These are phyloP conservation scores for Fraxinus sp. DNA, from an alignment of 305 asterid genomes.

Conservation along the genomic window DNA sequence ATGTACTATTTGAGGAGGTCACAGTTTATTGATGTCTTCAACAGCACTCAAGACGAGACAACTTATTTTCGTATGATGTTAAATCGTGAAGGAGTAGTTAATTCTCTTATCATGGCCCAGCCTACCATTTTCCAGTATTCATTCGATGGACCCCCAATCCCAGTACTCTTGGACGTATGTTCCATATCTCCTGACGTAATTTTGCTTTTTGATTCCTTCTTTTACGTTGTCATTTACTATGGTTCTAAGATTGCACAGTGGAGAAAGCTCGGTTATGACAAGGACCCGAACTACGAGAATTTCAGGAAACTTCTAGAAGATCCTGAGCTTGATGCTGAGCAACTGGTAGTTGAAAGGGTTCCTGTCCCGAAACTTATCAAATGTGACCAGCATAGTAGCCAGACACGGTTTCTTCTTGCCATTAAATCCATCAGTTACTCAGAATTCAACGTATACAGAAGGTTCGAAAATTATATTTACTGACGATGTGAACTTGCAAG, in stretches of 20 bases:
- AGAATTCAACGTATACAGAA: conserved; percentile 18
- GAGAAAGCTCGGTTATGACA: conserved; percentile 72
- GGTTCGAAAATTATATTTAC: conserved; percentile 76
- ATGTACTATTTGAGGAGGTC: conserved; percentile 86
- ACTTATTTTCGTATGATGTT: conserved; percentile 72
- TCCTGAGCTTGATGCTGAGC: conserved; percentile 75
- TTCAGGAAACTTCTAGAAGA: conserved; percentile 77
- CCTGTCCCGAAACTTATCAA: conserved; percentile 77
- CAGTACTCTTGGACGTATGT: conserved; percentile 73
- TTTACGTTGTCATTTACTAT: conserved; percentile 71
- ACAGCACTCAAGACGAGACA: conserved; percentile 83
- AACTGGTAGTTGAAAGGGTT: conserved; percentile 63
- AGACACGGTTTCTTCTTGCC: conserved; percentile 86
- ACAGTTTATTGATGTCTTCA: conserved; percentile 79
- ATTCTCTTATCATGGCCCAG: conserved; percentile 82
- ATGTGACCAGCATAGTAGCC: conserved; percentile 93
- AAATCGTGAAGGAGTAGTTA: conserved; percentile 85
- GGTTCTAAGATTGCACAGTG: conserved; percentile 87
- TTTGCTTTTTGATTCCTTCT: conserved; percentile 82
- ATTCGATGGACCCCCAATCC: conserved; percentile 82
- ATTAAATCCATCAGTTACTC: conserved; percentile 71
- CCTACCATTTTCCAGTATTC: conserved; percentile 89
- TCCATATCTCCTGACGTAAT: conserved; percentile 78
- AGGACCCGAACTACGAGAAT: conserved; percentile 71
- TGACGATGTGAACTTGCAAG: conserved; percentile 82